phyloP scores from a whole-genome alignment of 108 stramenopile genomes.

The Cyclostephanos invisitatus region DNA sequence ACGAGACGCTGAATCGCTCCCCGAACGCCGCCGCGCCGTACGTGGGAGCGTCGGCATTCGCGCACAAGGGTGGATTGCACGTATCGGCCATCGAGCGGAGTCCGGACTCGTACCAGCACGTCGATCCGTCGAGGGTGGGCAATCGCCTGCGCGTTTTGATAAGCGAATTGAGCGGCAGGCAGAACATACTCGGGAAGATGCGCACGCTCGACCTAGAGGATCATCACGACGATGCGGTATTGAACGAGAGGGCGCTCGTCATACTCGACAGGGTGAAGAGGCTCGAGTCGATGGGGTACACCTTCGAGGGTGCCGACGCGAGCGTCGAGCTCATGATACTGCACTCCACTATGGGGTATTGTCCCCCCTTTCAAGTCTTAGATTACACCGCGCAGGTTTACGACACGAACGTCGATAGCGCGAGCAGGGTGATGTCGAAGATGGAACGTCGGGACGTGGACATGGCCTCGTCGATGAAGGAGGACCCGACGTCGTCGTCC shows the following conservation, averaged over 20 bases:
- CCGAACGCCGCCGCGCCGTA: conserved; percentile 74
- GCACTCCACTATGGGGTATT: conserved; percentile 84
- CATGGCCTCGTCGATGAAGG: not conserved
- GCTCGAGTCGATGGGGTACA: conserved; percentile 89
- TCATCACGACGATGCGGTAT: conserved; percentile 28
- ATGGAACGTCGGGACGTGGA: conserved; percentile 33
- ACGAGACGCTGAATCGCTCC: conserved; percentile 85
- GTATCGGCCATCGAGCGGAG: conserved; percentile 89
- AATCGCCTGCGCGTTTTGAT: conserved; percentile 85
- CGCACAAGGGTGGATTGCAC: conserved; percentile 95
- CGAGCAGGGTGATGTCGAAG: conserved; percentile 66
- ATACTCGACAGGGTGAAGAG: conserved; percentile 87
- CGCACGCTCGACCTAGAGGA: conserved; percentile 62
- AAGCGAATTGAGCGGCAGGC: conserved; percentile 85
- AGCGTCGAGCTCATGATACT: conserved; percentile 92
- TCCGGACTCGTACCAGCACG: conserved; percentile 86
- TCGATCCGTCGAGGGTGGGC: conserved; percentile 85
- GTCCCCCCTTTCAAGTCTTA: conserved; percentile 85
- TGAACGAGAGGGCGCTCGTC: conserved; percentile 74
- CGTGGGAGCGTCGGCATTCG: conserved; percentile 91
- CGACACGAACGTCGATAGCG: conserved; percentile 81
- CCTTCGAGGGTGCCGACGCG: conserved; percentile 95
- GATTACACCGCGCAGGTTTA: conserved; percentile 88
- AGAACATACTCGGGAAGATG: conserved; percentile 91
- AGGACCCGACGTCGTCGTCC: too few species aligned